Base-by-base conservation (phyloP, 306 rosid genomes). In the Cicer chorassanicum region DNA sequence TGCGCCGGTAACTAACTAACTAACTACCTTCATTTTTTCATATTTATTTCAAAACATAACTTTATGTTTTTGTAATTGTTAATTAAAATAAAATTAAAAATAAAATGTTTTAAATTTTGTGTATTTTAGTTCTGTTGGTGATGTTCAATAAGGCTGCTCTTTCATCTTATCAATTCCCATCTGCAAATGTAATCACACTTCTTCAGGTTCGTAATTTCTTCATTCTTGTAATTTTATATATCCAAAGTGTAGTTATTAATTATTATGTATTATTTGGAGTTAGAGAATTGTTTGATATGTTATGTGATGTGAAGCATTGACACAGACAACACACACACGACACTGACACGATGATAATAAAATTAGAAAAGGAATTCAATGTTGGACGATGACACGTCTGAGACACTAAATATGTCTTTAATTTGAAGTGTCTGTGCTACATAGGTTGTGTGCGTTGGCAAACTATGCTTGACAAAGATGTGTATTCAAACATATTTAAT, bases 61-160 rank as follows among this genome's bases (percentile, higher is more conserved):
- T 54, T 9, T 12, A 11, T 11, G 40, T 29, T 59, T 29, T 13
- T 49, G 54, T 49, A 6, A 49, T n/a, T 49, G 6, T 5, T 49
- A 11, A 46, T 24, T 24, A 29, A 29, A 29, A 29, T 29, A 2
- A 29, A 3, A 4, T 2, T 29, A 21, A 21, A 21, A 21, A 21
- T 3, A 29, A 29, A 29, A 3, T 29, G 36, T 4, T 29, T 29
- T 29, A 29, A 29, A 29, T 21, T 14, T 64, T 62, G 36, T 72
- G 19, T 65, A 73, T 9, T 81, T 80, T 84, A 93, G 98, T 91
- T 84, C 78, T 93, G 8, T 84, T 93, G 92, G 93, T 93, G 73
- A 63, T 93, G 88, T 89, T 93, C 86, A 93, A 93, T 81, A 93
- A 93, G 46, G 98, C 97, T 4, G 97, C 98, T 72, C 98, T 93